Conservation (phyloP, 352 stramenopile species). For the Pythium plurisporium region DNA sequence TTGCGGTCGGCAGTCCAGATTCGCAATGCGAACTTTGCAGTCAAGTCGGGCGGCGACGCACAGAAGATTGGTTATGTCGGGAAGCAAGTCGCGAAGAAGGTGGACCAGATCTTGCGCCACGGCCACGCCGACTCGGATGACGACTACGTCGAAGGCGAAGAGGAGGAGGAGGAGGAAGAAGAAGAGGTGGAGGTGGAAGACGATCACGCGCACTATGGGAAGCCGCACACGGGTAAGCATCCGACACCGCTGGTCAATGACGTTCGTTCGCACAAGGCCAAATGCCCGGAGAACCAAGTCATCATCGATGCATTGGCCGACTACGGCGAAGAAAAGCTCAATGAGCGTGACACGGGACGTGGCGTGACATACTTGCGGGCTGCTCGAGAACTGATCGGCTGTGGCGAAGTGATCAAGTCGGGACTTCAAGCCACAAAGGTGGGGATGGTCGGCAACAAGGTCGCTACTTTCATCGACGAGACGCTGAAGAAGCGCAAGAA, state of each 20-base stretch:
- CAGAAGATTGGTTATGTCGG: conserved; percentile 61
- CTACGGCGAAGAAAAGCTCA: conserved; percentile 50
- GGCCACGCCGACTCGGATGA: conserved; percentile 65
- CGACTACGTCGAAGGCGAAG: conserved; percentile 58
- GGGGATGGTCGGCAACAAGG: conserved; percentile 56
- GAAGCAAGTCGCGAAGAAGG: conserved; percentile 47
- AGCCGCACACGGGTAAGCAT: conserved; percentile 15
- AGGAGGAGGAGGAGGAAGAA: conserved; percentile 27
- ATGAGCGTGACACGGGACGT: conserved; percentile 49
- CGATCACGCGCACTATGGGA: conserved; percentile 20
- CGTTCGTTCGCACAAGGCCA: conserved; percentile 33
- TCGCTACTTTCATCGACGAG: conserved; percentile 51
- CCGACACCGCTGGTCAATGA: conserved; percentile 50
- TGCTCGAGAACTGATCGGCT: conserved; percentile 44
- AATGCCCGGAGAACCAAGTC: conserved; percentile 48
- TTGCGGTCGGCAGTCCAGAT: conserved; percentile 62
- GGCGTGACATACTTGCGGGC: conserved; percentile 63
- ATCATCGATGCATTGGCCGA: conserved; percentile 61
- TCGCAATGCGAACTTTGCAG: conserved; percentile 40
- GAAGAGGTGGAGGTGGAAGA: conserved; percentile 34
- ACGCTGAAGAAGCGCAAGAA: conserved; percentile 27
- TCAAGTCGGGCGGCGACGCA: conserved; percentile 50
- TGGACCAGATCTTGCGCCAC: conserved; percentile 70
- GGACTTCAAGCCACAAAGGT: conserved; percentile 49
- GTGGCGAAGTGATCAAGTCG: conserved; percentile 40